Conservation (phyloP, 73 alveolate species). For the Paramecium primaurelia region DNA sequence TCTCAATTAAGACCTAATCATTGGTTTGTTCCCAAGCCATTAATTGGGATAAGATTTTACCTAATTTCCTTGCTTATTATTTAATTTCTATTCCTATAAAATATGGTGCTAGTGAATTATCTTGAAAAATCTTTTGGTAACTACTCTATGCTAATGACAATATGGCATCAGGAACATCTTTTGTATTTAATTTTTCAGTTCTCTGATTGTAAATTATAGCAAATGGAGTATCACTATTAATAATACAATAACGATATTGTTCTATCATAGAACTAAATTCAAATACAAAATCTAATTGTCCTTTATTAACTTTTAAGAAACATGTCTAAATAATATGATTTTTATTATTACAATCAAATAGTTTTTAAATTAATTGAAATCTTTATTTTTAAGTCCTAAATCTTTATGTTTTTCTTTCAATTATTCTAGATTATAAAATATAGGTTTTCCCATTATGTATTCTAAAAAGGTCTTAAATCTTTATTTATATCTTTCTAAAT, state of each 20-base stretch:
- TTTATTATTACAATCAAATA: constrained; percentile 10
- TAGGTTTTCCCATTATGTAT: constrained; percentile 23
- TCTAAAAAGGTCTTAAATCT: constrained; percentile 21
- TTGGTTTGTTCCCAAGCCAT: constrained; percentile 1
- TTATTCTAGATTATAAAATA: not conserved
- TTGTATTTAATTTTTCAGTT: not conserved
- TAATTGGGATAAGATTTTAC: not conserved
- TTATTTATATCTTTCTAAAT: not conserved
- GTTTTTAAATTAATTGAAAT: not conserved
- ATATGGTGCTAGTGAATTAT: not conserved
- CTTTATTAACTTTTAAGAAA: not conserved
- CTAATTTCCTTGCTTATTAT: not conserved
- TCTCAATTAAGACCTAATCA: not conserved
- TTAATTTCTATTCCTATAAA: not conserved
- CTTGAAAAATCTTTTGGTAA: not conserved
- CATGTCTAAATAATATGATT: not conserved
- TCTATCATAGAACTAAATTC: not conserved
- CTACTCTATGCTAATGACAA: not conserved
- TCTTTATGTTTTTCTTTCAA: not conserved
- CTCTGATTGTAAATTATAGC: not conserved
- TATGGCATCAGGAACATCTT: not conserved
- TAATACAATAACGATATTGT: not conserved
- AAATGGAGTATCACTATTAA: not conserved
- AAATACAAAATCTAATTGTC: not conserved
- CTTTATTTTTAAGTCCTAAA: not conserved